A percentile compares a stretch with the other conserved stretches of the same genome.
Conservation (phyloP, 108 stramenopile species). For the Skeletonema potamos region DNA sequence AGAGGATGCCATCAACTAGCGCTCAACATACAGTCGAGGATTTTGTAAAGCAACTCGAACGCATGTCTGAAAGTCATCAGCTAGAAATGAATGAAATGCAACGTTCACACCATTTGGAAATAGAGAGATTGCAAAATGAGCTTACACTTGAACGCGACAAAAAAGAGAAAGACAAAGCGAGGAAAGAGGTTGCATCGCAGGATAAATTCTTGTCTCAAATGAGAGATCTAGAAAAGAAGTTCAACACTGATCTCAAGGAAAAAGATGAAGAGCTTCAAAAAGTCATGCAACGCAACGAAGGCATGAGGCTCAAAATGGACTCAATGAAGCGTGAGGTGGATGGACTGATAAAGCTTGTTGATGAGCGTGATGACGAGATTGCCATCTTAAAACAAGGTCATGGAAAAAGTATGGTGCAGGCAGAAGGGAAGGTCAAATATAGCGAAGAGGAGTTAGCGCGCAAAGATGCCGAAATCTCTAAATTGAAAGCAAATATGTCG, state of each 20-base stretch:
- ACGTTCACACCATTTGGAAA: conserved; percentile 43
- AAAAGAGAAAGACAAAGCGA: conserved; percentile 41
- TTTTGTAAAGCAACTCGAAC: conserved; percentile 76
- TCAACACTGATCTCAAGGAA: conserved; percentile 21
- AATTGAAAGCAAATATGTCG: conserved; percentile 56
- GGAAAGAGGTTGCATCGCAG: conserved; percentile 40
- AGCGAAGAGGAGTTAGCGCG: conserved; percentile 32
- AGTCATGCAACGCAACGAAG: conserved; percentile 45
- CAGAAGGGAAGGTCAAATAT: conserved; percentile 38
- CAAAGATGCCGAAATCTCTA: conserved; percentile 37
- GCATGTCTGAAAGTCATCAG: conserved; percentile 75
- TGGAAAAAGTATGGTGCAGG: conserved; percentile 39
- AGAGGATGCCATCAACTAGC: not conserved
- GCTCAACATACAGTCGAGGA: conserved; percentile 58
- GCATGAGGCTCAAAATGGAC: conserved; percentile 51
- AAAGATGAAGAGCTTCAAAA: conserved; percentile 44
- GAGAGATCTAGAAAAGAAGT: conserved; percentile 45
- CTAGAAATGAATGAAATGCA: conserved; percentile 58
- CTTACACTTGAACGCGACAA: conserved; percentile 17
- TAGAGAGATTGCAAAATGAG: conserved; percentile 32
- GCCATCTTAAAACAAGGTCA: conserved; percentile 35
- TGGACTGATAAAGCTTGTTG: conserved; percentile 56
- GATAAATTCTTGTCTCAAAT: conserved; percentile 50
- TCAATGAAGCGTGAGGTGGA: conserved; percentile 62
- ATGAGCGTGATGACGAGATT: conserved; percentile 54